Evolutionary conservation across 108 stramenopile species (phyloP), one percentile per base, ranked within the genome.

Genomic region (Cyclostephanos tholiformis): DNA sequence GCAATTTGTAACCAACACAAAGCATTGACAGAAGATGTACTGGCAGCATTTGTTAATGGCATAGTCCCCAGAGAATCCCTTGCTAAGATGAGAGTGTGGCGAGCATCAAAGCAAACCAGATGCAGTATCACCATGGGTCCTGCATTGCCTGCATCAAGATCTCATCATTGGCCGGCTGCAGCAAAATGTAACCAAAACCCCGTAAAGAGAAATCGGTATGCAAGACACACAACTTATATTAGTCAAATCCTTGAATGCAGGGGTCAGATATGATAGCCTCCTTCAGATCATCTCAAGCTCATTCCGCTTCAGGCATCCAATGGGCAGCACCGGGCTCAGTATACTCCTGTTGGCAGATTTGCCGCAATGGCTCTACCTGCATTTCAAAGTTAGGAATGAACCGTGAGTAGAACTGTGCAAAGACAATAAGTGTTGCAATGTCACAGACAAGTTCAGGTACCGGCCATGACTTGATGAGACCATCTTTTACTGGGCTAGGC

Each of bases 191-290:
- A 46, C 64, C 64, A 19, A 65, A 46, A 46, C 64, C 64, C 27
- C 20, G 64, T 2, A 6, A 2, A 4, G 20, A 46, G 30, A 6
- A 39, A 36, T 63, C 62, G 4, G 62, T 36, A 13, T 36, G 38
- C 13, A 63, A 36, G 13, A 39, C 35, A 36, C 6, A 3, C 2
- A 16, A 38, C 35, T 39, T 39, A 19, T n/a, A 19, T 13, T 36
- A 36, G 38, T 63, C 62, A n/a, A 19, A 63, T 19, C 62, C 6
- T 2, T 12, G 16, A 36, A 63, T 32, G 44, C 64, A 69, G 0
- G 69, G 69, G 20, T 69, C 69, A 2, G 25, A 17, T 5, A 69
- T 12, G 1, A 69, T 41, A 39, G 69, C 69, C 3, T 52, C 22
- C 20, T 43, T 41, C 20, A 69, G 29, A 43, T 57, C 55, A 0